Percentiles rank a stretch among this genome's conserved stretches.
These are phyloP conservation scores for Phragmites australis DNA, from an alignment of 176 grass and related monocot species.

Conservation along the genomic window DNA sequence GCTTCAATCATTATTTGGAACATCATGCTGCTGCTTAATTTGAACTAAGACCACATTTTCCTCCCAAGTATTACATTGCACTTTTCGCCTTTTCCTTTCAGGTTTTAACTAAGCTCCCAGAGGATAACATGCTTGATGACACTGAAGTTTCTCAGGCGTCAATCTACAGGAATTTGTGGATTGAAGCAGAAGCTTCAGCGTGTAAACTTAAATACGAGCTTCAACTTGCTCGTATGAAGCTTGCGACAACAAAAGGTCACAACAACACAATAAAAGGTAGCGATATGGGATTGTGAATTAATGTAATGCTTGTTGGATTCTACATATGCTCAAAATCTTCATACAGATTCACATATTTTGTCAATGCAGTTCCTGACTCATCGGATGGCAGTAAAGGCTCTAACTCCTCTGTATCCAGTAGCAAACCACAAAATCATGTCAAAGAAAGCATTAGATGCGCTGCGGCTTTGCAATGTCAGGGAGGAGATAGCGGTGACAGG, in stretches of 20 bases:
- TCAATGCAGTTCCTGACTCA: conserved; percentile 27
- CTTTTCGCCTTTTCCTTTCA: conserved; percentile 33
- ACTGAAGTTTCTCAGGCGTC: conserved; percentile 44
- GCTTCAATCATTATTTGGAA: conserved; percentile 23
- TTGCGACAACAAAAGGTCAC: conserved; percentile 30
- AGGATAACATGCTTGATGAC: conserved; percentile 44
- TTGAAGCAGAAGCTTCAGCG: conserved; percentile 72
- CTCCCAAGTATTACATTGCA: neutral
- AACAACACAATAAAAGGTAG: conserved; percentile 34
- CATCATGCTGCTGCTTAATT: neutral
- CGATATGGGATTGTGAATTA: conserved; percentile 20
- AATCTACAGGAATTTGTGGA: conserved; percentile 75
- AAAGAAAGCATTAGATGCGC: conserved; percentile 26
- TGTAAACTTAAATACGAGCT: conserved; percentile 88
- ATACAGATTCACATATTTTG: conserved; percentile 28
- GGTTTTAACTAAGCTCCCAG: conserved; percentile 50
- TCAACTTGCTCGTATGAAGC: conserved; percentile 50
- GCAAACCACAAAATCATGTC: conserved; percentile 29
- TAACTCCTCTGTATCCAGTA: neutral
- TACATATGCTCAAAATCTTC: neutral
- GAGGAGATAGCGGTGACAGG: conserved; percentile 6
- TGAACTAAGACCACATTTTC: neutral
- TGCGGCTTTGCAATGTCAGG: conserved; percentile 24
- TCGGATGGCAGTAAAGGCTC: conserved; percentile 13
- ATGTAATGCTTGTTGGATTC: conserved; percentile 12